Conservation (phyloP, 169 alveolate species). For the Eimeria acervulina region DNA sequence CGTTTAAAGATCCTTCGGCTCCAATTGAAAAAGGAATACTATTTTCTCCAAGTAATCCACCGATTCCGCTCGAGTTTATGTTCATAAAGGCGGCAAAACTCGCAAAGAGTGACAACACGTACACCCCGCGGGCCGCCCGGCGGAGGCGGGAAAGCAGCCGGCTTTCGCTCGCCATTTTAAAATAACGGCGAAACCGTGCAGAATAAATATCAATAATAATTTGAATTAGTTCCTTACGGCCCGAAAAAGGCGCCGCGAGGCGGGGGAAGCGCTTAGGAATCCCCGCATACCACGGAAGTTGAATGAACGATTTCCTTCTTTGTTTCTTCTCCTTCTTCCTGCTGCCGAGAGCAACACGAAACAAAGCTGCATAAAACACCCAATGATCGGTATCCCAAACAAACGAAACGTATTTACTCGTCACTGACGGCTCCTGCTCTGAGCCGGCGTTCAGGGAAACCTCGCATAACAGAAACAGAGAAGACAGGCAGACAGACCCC, state of each 20-base stretch:
- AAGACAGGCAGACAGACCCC: not conserved
- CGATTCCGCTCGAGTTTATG: not conserved
- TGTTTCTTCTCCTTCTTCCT: not conserved
- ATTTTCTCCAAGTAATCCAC: not conserved
- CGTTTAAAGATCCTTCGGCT: constrained; percentile 43
- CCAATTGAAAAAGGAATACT: not conserved
- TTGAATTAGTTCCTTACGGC: not conserved
- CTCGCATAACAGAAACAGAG: not conserved
- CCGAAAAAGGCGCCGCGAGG: not conserved
- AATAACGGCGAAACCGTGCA: not conserved
- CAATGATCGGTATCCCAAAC: not conserved
- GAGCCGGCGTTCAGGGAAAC: not conserved
- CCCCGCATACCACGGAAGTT: constrained; percentile 9
- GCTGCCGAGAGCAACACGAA: not conserved
- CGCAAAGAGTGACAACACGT: not conserved
- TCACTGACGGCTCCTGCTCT: not conserved
- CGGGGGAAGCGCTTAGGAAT: not conserved
- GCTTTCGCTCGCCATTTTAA: not conserved
- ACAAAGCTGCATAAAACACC: not conserved
- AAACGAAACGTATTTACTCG: too few relatives aligned
- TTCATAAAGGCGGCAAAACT: not conserved
- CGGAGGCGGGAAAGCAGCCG: not conserved
- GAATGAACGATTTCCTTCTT: not conserved
- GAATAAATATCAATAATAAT: not conserved
- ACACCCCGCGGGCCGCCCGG: constrained; percentile 31